Evolutionary conservation across 176 grass and related monocot genomes (phyloP).

Genomic region (Neostapfia colusana): DNA sequence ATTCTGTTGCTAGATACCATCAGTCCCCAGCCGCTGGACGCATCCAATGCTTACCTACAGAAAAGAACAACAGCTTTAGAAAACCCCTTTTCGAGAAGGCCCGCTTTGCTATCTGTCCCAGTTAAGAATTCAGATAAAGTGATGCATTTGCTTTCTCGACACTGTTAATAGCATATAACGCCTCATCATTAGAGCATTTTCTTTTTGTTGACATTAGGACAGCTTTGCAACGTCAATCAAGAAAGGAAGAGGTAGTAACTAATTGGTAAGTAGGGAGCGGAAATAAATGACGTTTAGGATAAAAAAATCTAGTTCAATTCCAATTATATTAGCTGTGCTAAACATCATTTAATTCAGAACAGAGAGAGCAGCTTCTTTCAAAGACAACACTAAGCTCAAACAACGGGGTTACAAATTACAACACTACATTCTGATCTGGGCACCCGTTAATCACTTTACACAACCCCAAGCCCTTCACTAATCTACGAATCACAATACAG

Average conservation of each 20-base stretch:
- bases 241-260: neutral
- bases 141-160: neutral
- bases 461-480: conserved; percentile 24
- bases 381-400: conserved; percentile 41
- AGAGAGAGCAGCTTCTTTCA: neutral
- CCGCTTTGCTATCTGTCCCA: neutral
- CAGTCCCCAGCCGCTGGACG: neutral
- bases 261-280: neutral
- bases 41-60: neutral
- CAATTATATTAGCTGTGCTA: too few species aligned
- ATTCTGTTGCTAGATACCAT: neutral
- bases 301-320: too few species aligned
- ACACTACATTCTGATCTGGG: conserved; percentile 36
- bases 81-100: neutral
- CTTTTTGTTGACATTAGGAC: neutral
- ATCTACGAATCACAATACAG: conserved; percentile 43
- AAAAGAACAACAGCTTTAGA: neutral
- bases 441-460: conserved; percentile 35
- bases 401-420: conserved; percentile 37
- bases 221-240: neutral
- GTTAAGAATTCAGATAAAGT: neutral
- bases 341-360: too few species aligned
- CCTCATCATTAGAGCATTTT: neutral
- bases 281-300: neutral
- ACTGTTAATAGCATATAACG: neutral